Evolutionary conservation across 176 grass and related monocot species (phyloP).

Genomic region (Saccharum spontaneum): DNA sequence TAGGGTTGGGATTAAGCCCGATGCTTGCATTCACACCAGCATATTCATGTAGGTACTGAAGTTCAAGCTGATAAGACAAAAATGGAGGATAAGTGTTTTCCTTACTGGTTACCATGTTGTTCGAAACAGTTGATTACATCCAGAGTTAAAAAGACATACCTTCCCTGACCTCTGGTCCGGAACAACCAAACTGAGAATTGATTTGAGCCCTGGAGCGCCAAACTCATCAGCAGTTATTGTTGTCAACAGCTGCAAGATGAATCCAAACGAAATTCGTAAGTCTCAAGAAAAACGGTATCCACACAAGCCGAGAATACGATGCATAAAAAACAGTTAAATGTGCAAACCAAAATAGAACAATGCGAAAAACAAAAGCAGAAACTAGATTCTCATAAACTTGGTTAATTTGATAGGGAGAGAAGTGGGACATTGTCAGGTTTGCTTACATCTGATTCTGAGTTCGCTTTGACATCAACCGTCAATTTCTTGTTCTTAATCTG

Average conservation of each 20-base stretch:
- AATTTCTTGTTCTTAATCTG: slow-evolving; percentile 76
- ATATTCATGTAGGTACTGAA: slow-evolving; percentile 72
- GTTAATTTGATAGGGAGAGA: not conserved
- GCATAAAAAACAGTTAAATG: not conserved
- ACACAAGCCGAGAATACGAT: not conserved
- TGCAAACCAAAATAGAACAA: not conserved
- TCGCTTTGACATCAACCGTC: slow-evolving; percentile 67
- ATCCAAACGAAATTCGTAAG: not conserved
- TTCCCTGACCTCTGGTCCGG: slow-evolving; percentile 80
- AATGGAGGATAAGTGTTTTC: not conserved
- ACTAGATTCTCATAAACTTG: not conserved
- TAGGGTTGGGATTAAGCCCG: slow-evolving; percentile 72
- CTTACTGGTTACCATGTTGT: not conserved
- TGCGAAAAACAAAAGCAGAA: not conserved
- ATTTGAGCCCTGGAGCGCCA: slow-evolving; percentile 62
- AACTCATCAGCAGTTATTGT: slow-evolving; percentile 60
- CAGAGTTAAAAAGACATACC: slow-evolving; percentile 28
- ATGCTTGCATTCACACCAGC: slow-evolving; percentile 62
- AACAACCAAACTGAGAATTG: slow-evolving; percentile 71
- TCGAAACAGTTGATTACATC: not conserved
- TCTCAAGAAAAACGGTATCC: not conserved
- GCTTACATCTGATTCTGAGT: slow-evolving; percentile 77
- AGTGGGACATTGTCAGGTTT: not conserved
- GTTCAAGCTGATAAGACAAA: slow-evolving; percentile 58
- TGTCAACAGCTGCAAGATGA: slow-evolving; percentile 62